Percentiles rank a stretch among this genome's conserved stretches.
Conservation (phyloP, 2,329 filamentous ascomycete genomes). For the Alternaria novae-zelandiae region DNA sequence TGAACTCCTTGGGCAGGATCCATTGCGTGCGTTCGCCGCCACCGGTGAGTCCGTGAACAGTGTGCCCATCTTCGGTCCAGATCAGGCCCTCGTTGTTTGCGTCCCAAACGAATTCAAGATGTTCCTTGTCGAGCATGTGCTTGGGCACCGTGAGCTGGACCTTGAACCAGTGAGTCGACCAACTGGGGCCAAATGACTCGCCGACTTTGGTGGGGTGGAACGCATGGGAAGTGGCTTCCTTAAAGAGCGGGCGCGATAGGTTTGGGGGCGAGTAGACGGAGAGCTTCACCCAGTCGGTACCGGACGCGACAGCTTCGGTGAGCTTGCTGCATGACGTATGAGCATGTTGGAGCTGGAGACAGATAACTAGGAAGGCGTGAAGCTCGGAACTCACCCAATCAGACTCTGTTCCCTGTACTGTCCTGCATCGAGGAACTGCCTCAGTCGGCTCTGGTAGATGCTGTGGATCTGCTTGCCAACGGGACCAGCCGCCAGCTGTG, state of each 20-base stretch:
- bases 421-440: conserved; percentile 78
- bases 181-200: conserved; percentile 86
- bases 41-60: conserved; percentile 89
- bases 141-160: conserved; percentile 78
- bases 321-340: conserved; percentile 64
- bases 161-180: conserved; percentile 98
- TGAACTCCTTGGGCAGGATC: conserved; percentile 81
- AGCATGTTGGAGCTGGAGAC: conserved; percentile 5
- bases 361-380: neutral
- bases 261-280: conserved; percentile 84
- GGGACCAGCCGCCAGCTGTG: conserved; percentile 44
- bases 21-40: conserved; percentile 88
- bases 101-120: conserved; percentile 97
- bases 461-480: conserved; percentile 67
- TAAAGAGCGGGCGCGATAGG: conserved; percentile 80
- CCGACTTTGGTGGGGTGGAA: conserved; percentile 79
- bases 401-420: conserved; percentile 76
- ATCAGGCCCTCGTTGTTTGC: conserved; percentile 92
- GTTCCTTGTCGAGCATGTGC: conserved; percentile 74
- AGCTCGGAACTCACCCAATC: conserved; percentile 62
- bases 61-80: conserved; percentile 88
- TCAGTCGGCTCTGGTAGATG: conserved; percentile 85
- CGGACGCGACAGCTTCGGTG: conserved; percentile 70
- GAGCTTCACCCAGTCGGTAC: conserved; percentile 79
- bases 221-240: conserved; percentile 77